Percentiles rank a stretch among this genome's conserved stretches.
These are phyloP conservation scores for Dothistroma pini DNA, from an alignment of 2,329 filamentous ascomycete genomes.

Conservation along the genomic window DNA sequence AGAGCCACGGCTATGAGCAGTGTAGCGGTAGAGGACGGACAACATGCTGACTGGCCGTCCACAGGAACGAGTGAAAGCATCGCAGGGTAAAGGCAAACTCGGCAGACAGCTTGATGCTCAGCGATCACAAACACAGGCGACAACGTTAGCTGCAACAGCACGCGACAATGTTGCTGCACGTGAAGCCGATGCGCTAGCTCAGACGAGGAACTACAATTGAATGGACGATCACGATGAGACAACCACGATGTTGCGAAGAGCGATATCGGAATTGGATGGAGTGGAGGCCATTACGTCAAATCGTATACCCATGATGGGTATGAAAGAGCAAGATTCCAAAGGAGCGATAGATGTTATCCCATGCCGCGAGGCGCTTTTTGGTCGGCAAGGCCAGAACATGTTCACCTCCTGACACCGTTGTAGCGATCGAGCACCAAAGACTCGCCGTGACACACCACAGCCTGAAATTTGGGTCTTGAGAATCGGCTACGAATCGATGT, in stretches of 20 bases:
- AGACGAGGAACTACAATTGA: constrained; percentile 50
- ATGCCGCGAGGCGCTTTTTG: not conserved
- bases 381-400: too few relatives aligned
- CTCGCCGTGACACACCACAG: too few relatives aligned
- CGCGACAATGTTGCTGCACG: constrained; percentile 61
- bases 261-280: not conserved
- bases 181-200: constrained; percentile 62
- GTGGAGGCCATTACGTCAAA: too few relatives aligned
- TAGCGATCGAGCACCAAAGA: too few relatives aligned
- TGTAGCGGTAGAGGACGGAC: not conserved
- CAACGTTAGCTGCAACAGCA: constrained; percentile 66
- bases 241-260: not conserved
- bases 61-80: constrained; percentile 64
- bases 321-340: not conserved
- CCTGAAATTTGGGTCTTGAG: too few relatives aligned
- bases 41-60: not conserved
- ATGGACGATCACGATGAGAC: constrained; percentile 2
- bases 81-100: constrained; percentile 64
- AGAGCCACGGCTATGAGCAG: not conserved
- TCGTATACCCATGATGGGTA: too few relatives aligned
- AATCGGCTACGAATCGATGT: too few relatives aligned
- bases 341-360: not conserved
- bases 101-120: constrained; percentile 68
- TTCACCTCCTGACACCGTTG: too few relatives aligned
- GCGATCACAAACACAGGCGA: constrained; percentile 66